Percentiles rank a stretch among this genome's conserved stretches.
Conservation (phyloP, 2,329 filamentous ascomycete genomes). For the Epichloe bromicola region DNA sequence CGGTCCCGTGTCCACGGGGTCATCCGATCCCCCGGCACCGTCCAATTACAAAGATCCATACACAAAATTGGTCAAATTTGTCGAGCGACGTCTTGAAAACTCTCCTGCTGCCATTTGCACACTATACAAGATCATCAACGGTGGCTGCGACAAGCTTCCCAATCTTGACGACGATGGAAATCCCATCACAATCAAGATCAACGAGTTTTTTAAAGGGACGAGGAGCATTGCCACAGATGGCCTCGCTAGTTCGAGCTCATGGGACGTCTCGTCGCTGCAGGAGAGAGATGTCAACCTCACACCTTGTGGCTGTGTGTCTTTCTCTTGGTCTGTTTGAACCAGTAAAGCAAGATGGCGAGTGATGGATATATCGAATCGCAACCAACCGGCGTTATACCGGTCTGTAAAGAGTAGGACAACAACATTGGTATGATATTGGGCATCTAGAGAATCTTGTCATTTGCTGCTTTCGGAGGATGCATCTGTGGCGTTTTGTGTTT, state of each 20-base stretch:
- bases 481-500: background rate
- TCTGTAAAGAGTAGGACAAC: background rate
- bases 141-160: conserved; percentile 23
- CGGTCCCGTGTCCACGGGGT: background rate
- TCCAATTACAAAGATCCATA: conserved; percentile 23
- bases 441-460: background rate
- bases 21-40: background rate
- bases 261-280: background rate
- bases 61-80: conserved; percentile 40
- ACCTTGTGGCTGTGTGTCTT: conserved; percentile 4
- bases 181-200: conserved; percentile 29
- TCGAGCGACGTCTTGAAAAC: conserved; percentile 34
- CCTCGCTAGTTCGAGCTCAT: conserved; percentile 3
- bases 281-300: conserved; percentile 4
- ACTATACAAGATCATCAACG: conserved; percentile 31
- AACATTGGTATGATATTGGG: background rate
- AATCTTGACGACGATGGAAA: conserved; percentile 22
- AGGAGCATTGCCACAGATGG: background rate
- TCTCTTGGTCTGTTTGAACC: conserved; percentile 4
- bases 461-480: background rate
- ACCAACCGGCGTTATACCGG: background rate
- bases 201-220: conserved; percentile 18
- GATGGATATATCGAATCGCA: background rate
- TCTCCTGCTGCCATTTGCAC: conserved; percentile 28
- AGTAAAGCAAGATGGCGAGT: background rate